A percentile compares a stretch with the other conserved stretches of the same genome.
These are phyloP conservation scores for Prunus yedoensis DNA, from an alignment of 331 rosid species.

Conservation along the genomic window DNA sequence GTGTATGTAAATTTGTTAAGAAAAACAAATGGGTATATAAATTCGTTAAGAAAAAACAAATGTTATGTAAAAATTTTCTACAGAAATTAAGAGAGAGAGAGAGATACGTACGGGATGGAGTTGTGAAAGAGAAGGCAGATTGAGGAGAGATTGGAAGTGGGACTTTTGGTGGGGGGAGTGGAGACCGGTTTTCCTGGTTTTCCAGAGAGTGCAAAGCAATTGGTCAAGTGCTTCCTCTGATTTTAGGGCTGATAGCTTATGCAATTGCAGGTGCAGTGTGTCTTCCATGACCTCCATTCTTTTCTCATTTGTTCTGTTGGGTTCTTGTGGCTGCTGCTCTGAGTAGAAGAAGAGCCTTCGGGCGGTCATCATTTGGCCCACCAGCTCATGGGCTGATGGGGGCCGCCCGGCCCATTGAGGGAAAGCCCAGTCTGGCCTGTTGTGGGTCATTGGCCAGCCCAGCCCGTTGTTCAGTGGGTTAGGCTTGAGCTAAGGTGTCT, in stretches of 20 bases:
- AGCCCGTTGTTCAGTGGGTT: too few species aligned
- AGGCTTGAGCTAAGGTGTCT: too few species aligned
- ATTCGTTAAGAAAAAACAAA: not conserved
- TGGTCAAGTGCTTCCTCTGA: constrained; percentile 41
- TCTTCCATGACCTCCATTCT: constrained; percentile 27
- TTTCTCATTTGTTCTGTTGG: not conserved
- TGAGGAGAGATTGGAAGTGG: constrained; percentile 57
- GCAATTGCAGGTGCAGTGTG: constrained; percentile 36
- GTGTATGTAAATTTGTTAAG: not conserved
- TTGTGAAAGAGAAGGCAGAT: constrained; percentile 46
- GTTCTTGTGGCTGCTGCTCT: not conserved
- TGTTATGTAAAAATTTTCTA: not conserved
- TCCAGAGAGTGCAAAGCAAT: constrained; percentile 50
- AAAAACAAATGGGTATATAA: not conserved
- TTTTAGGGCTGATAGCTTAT: constrained; percentile 34
- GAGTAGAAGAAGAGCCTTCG: too few species aligned
- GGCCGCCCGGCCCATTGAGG: too few species aligned
- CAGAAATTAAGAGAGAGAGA: not conserved
- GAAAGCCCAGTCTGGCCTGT: too few species aligned
- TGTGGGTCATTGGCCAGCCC: too few species aligned
- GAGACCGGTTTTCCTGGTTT: constrained; percentile 57
- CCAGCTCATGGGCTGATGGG: too few species aligned
- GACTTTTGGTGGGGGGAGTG: constrained; percentile 40
- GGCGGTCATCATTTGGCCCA: too few species aligned
- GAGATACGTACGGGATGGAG: constrained; percentile 40